These are phyloP conservation scores for Citrus australasica DNA, from an alignment of 345 rosid genomes.

Conservation along the genomic window DNA sequence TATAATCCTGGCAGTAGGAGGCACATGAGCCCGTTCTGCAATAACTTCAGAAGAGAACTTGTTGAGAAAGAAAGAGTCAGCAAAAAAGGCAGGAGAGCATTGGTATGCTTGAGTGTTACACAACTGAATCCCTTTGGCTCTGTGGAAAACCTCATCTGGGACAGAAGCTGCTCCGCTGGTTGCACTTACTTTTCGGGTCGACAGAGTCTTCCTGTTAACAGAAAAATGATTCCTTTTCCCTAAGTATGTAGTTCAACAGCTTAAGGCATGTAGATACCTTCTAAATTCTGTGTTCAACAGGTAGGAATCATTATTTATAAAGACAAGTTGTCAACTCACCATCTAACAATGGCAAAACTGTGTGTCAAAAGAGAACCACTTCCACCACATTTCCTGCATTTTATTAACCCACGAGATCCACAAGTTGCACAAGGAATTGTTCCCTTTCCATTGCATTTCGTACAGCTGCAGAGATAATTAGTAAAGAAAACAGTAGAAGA, in stretches of 20 bases:
- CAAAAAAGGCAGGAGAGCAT: slow-evolving; percentile 87
- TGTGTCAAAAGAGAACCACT: slow-evolving; percentile 68
- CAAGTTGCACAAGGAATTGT: slow-evolving; percentile 75
- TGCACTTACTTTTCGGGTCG: slow-evolving; percentile 79
- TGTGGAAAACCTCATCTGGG: slow-evolving; percentile 86
- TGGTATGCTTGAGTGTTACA: slow-evolving; percentile 94
- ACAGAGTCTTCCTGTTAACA: slow-evolving; percentile 65
- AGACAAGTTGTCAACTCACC: slow-evolving; percentile 36
- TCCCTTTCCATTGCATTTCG: slow-evolving; percentile 73
- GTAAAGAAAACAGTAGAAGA: background rate
- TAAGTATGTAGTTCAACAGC: too few relatives aligned
- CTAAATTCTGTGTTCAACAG: background rate
- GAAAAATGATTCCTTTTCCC: background rate
- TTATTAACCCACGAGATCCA: slow-evolving; percentile 79
- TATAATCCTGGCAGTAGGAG: slow-evolving; percentile 72
- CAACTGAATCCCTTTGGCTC: slow-evolving; percentile 87
- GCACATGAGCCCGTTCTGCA: slow-evolving; percentile 63
- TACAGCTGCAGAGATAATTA: slow-evolving; percentile 46
- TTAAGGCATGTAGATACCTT: background rate
- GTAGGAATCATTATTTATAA: background rate
- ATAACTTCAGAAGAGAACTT: slow-evolving; percentile 87
- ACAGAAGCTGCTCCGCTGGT: slow-evolving; percentile 94
- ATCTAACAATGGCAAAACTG: slow-evolving; percentile 59
- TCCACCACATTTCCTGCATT: slow-evolving; percentile 62
- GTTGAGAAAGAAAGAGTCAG: slow-evolving; percentile 87